These are phyloP conservation scores for Conringia planisiliqua DNA, from an alignment of 345 rosid genomes.

Conservation along the genomic window DNA sequence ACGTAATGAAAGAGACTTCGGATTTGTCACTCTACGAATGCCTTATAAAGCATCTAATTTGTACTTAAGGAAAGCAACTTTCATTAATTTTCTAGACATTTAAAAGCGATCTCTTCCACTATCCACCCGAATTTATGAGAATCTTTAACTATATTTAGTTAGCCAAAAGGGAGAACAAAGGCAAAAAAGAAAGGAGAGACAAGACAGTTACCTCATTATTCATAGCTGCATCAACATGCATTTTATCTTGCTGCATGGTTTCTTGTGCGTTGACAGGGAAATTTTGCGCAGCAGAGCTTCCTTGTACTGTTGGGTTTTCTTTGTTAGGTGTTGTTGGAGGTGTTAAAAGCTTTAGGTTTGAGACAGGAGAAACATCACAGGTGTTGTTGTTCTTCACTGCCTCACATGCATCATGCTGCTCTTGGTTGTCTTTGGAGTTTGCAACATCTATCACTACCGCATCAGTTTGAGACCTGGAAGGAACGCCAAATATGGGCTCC, in stretches of 20 bases:
- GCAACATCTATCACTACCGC: constrained; percentile 68
- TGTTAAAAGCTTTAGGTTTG: constrained; percentile 45
- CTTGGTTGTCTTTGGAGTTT: constrained; percentile 44
- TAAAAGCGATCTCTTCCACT: neutral
- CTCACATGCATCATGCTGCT: constrained; percentile 43
- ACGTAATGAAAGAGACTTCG: neutral
- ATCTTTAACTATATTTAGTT: neutral
- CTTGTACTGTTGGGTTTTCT: constrained; percentile 53
- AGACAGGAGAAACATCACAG: constrained; percentile 35
- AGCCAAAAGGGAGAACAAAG: constrained; percentile 1
- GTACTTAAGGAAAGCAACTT: constrained; percentile 2
- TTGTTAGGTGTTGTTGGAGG: constrained; percentile 54
- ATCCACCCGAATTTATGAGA: neutral
- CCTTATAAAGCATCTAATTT: neutral
- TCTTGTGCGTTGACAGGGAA: neutral
- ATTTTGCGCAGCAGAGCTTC: constrained; percentile 50
- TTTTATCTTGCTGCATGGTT: constrained; percentile 36
- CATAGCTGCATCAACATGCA: constrained; percentile 39
- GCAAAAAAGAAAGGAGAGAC: neutral
- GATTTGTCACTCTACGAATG: neutral
- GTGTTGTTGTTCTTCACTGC: constrained; percentile 66
- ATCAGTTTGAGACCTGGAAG: constrained; percentile 71
- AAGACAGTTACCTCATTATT: constrained; percentile 48
- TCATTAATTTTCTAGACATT: neutral
- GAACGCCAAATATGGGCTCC: constrained; percentile 88